Evolutionary conservation across 495 filamentous ascomycete species (phyloP), one percentile per base, ranked within the genome.

Genomic region (Aspergillus coremiiformis): DNA sequence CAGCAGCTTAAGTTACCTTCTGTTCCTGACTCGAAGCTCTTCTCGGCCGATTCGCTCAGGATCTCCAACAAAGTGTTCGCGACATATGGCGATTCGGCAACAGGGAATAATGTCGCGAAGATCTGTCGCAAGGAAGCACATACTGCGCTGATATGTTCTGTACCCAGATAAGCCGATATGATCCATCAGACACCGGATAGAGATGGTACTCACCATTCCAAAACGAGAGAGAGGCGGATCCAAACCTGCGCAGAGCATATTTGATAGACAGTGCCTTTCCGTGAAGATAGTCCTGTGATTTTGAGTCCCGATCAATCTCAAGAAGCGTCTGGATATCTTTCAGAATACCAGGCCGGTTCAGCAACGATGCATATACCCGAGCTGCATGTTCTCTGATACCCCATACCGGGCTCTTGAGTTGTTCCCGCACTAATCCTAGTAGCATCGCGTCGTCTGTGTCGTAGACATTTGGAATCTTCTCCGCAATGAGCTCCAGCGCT

Each of bases 311-410:
- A 1, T 67, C 53, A 3, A 44, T 49, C 10, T 60, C 53, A 6
- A 90, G 48, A 9, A 91, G 68, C 3, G 54, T 33, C 7, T 57
- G 59, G 14, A 86, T 64, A 19, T 75, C 75, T 3, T 62, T 49
- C 3, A 78, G 57, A 60, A 83, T 81, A n/a, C 78, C 65, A 5
- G 66, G 52, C 14, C 72, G 64, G 4, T 80, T 64, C 32, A 87
- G 60, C 37, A 91, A 73, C n/a, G 79, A 80, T 47, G 82, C 82
- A 52, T 88, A 76, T 8, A 91, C 87, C 35, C 86, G 80, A 5
- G 92, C 90, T 12, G 92, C 88, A 54, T 95, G 90, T 61, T 96
- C 90, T 49, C 93, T 78, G 19, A 97, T 84, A 58, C 88, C 84
- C 93, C 91, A 97, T 14, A 90, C 76, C 2, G 77, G 75, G 55